Conservation (phyloP, 2,329 filamentous ascomycete species). For the Tolypocladium endophyticum region DNA sequence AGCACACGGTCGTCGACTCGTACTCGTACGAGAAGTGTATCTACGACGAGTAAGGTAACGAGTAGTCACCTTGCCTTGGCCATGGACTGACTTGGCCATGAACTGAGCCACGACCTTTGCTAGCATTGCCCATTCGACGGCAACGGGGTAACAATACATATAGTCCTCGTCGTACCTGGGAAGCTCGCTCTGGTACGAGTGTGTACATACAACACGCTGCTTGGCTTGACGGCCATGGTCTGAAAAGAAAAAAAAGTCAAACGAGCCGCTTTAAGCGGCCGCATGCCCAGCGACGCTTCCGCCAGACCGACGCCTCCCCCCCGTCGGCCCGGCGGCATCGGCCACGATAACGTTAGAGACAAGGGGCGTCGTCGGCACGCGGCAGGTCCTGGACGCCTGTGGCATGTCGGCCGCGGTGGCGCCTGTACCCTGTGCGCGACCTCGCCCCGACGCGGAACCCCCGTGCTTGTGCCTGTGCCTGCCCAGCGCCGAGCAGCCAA, state of each 20-base stretch:
- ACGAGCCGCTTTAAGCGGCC: neutral
- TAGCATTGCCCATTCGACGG: too few relatives aligned
- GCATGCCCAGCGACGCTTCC: neutral
- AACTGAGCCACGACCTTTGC: too few relatives aligned
- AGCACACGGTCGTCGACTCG: neutral
- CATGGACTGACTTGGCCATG: too few relatives aligned
- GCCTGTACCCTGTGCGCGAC: neutral
- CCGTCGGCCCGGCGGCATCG: neutral
- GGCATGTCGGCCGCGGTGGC: neutral
- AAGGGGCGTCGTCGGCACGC: neutral
- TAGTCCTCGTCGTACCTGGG: too few relatives aligned
- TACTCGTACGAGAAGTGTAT: too few relatives aligned
- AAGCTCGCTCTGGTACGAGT: too few relatives aligned
- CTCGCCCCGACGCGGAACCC: neutral
- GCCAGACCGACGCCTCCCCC: neutral
- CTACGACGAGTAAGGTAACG: too few relatives aligned
- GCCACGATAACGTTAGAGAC: neutral
- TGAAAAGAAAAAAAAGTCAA: too few relatives aligned
- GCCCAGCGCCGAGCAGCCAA: neutral
- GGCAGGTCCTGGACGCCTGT: neutral
- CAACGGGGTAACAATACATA: too few relatives aligned
- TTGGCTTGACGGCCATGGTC: too few relatives aligned
- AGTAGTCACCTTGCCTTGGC: too few relatives aligned
- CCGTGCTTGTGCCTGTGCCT: neutral
- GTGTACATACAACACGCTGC: neutral